Base-by-base conservation (phyloP, 768 basidiomycete genomes). In the Boletales sp. region DNA sequence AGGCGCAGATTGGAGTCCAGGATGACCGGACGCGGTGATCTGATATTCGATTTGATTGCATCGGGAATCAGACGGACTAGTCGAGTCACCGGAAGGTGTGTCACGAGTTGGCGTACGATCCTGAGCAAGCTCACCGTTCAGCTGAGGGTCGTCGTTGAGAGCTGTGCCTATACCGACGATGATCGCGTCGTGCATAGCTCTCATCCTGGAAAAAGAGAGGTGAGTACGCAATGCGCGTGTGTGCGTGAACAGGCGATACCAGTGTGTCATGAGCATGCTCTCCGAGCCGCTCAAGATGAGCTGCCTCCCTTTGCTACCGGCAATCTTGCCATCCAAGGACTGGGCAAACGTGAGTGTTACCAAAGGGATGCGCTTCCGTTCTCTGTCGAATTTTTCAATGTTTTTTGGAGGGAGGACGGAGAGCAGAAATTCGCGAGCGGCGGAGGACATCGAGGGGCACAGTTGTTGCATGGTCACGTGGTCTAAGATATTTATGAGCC, bases 181-280 rank as follows among this genome's bases (percentile, higher is more conserved):
- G 52, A 99, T 97, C 9, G 80, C 93, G 60, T 97, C 91, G 69
- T 98, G 95, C 78, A 91, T 81, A 0, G 90, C 77, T 54, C 95
- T 76, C 82, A 98, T 83, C 84, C 94, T 95, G 24, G 5, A 5
- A 55, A 43, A 42, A 42, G 17, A 19, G 15, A 44, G 29, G 35
- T 58, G 40, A 43, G 45, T 29, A 38, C 24, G 43, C 15, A 30
- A 32, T 10, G 17, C 27, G 29, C 15, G 37, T 47, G 47, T 21
- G 31, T 35, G 17, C 40, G 34, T 19, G 30, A 18, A 50, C 10
- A 36, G 15, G 21, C 10, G 56, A 54, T 60, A 92, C 94, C 90
- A 89, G 67, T 98, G 95, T 11, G 95, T 98, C 87, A 99, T 91
- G 37, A 80, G 55, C 84, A 94, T 86, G 67, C 88, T 92, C 60